These are phyloP conservation scores for Daldinia sp. DNA, from an alignment of 2,329 filamentous ascomycete species.

Conservation along the genomic window DNA sequence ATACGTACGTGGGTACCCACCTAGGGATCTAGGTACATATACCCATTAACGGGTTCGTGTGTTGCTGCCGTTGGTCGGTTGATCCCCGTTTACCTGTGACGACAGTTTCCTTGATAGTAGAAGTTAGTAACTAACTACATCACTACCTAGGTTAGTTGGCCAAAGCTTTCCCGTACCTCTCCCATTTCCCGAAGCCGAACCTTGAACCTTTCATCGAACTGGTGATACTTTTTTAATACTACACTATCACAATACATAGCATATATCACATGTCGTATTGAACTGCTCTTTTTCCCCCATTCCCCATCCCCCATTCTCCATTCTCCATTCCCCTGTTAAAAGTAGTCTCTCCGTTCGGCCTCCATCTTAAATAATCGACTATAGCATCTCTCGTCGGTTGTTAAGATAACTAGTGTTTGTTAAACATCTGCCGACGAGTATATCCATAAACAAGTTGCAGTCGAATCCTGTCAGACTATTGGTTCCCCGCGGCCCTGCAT, in stretches of 20 bases:
- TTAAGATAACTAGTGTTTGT: slow-evolving; percentile 26
- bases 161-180: slow-evolving; percentile 11
- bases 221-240: not conserved
- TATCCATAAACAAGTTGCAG: slow-evolving; percentile 26
- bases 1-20: not conserved
- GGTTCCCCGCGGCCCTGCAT: slow-evolving; percentile 24
- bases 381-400: slow-evolving; percentile 10
- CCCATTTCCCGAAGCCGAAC: slow-evolving; percentile 16
- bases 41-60: slow-evolving; percentile 18
- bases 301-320: too few species aligned
- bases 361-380: not conserved
- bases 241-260: not conserved
- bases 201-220: slow-evolving; percentile 3
- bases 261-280: slow-evolving; percentile 6
- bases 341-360: not conserved
- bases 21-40: slow-evolving; percentile 2
- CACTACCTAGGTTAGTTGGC: not conserved
- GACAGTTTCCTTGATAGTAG: too few species aligned
- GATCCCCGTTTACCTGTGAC: slow-evolving; percentile 32
- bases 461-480: slow-evolving; percentile 25
- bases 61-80: slow-evolving; percentile 3
- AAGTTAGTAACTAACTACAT: too few species aligned
- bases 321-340: too few species aligned
- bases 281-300: not conserved
- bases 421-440: slow-evolving; percentile 33